These are phyloP conservation scores for Diaporthe australafricana DNA, from an alignment of 2,329 filamentous ascomycete species.

Conservation along the genomic window DNA sequence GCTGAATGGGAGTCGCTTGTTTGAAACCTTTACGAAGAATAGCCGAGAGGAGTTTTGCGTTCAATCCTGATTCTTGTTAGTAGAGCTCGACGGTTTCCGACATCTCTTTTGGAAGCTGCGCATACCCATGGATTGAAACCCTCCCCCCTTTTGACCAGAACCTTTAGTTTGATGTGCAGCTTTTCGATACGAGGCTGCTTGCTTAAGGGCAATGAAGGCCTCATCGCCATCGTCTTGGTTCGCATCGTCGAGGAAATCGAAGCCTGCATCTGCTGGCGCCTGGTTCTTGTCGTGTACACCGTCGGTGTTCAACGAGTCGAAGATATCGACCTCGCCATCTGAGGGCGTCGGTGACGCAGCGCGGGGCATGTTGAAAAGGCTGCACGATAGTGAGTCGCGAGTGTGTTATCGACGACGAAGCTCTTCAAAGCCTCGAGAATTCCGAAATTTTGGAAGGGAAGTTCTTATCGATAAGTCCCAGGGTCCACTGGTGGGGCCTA, in stretches of 20 bases:
- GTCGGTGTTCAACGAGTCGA: conserved; percentile 78
- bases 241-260: conserved; percentile 63
- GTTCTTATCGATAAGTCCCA: conserved; percentile 26
- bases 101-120: background rate
- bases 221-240: conserved; percentile 78
- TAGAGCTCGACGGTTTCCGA: background rate
- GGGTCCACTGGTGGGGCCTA: conserved; percentile 3
- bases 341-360: conserved; percentile 85
- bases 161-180: conserved; percentile 77
- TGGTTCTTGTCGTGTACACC: conserved; percentile 55
- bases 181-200: conserved; percentile 90
- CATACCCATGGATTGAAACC: conserved; percentile 93
- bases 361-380: conserved; percentile 71
- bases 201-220: conserved; percentile 89
- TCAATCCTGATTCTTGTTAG: conserved; percentile 68
- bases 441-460: conserved; percentile 16
- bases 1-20: conserved; percentile 96
- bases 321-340: conserved; percentile 92
- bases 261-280: conserved; percentile 50
- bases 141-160: conserved; percentile 91
- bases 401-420: background rate
- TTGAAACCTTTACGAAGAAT: conserved; percentile 95
- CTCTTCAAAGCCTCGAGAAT: background rate
- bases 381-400: background rate
- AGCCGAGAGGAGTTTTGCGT: conserved; percentile 85